These are phyloP conservation scores for Rhodotorula diobovata DNA, from an alignment of 768 basidiomycete genomes.

Conservation along the genomic window DNA sequence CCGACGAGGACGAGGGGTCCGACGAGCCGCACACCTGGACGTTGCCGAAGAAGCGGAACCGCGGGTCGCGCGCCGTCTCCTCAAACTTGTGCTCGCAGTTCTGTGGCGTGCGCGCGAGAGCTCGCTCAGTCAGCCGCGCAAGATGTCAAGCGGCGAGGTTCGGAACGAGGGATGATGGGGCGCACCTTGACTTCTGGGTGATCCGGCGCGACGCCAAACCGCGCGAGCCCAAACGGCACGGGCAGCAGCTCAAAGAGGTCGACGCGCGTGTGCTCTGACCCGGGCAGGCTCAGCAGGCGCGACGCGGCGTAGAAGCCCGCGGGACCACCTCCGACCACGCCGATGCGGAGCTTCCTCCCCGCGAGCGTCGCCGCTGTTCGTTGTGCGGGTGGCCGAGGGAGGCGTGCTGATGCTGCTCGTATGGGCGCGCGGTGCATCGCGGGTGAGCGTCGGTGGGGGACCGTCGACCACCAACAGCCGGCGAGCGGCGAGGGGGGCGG, in stretches of 20 bases:
- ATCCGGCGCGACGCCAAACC: conserved; percentile 96
- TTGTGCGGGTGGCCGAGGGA: neutral
- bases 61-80: conserved; percentile 65
- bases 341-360: conserved; percentile 50
- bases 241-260: conserved; percentile 90
- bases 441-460: neutral
- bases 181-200: conserved; percentile 94
- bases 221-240: conserved; percentile 87
- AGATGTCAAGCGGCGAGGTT: neutral
- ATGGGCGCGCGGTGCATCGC: neutral
- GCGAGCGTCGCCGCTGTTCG: neutral
- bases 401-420: neutral
- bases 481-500: neutral
- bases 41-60: conserved; percentile 88
- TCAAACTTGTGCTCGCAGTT: conserved; percentile 97
- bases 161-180: neutral
- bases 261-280: conserved; percentile 53
- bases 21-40: conserved; percentile 51
- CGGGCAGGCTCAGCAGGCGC: conserved; percentile 56
- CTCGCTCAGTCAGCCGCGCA: neutral
- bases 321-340: conserved; percentile 87
- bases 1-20: conserved; percentile 40
- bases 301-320: conserved; percentile 95
- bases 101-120: conserved; percentile 50
- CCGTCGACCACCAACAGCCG: neutral